Evolutionary conservation across 768 basidiomycete species (phyloP).

Genomic region (Thelephora ganbajun): DNA sequence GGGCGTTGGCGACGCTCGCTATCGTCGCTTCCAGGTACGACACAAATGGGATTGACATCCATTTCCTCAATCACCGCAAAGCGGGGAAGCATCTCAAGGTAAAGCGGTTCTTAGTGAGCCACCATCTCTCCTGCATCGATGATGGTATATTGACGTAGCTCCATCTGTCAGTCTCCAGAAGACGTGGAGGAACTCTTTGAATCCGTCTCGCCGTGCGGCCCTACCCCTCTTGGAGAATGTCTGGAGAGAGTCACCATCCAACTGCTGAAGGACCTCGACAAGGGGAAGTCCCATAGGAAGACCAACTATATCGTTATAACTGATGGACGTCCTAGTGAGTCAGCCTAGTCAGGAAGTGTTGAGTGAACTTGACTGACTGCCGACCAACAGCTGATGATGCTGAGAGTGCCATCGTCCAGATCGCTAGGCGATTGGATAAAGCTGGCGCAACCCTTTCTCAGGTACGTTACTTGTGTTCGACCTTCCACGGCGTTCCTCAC

Average conservation of each 20-base stretch:
- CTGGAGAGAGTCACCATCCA: conserved; percentile 25
- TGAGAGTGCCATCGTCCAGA: conserved; percentile 28
- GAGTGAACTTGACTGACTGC: background rate
- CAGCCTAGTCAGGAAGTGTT: background rate
- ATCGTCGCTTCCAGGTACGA: conserved; percentile 36
- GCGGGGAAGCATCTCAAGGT: background rate
- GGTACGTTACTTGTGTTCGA: conserved; percentile 16
- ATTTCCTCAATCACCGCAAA: conserved; percentile 36
- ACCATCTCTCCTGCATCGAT: conserved; percentile 19
- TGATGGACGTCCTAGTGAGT: conserved; percentile 47
- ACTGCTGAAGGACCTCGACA: conserved; percentile 19
- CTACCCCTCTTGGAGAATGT: conserved; percentile 30
- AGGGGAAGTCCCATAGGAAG: conserved; percentile 27
- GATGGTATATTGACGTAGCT: conserved; percentile 17
- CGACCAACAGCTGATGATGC: conserved; percentile 34
- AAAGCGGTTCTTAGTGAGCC: conserved; percentile 1
- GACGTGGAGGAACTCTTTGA: conserved; percentile 29
- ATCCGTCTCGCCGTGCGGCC: conserved; percentile 26
- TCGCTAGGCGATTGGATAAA: conserved; percentile 36
- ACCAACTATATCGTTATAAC: conserved; percentile 49
- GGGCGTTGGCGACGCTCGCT: conserved; percentile 35
- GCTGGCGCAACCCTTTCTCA: conserved; percentile 38
- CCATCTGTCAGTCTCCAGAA: conserved; percentile 19
- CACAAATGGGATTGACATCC: conserved; percentile 43
- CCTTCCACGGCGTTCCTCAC: no score